Conservation (phyloP, 441 rosid species). For the Eutrema salsugineum region DNA sequence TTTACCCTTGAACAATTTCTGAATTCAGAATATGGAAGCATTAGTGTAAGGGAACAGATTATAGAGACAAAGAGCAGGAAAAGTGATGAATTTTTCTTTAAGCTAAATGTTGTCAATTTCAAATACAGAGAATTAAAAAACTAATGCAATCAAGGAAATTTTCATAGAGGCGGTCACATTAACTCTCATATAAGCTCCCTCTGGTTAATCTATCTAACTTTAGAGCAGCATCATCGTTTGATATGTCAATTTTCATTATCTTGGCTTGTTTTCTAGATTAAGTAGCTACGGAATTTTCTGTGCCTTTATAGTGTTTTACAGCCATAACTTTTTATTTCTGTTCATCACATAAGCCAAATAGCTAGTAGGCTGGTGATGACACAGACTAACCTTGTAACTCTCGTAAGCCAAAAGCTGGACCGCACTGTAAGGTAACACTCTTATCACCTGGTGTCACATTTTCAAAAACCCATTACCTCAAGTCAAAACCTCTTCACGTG, state of each 20-base stretch:
- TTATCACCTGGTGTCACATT: constrained; percentile 58
- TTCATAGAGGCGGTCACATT: not conserved
- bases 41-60: constrained; percentile 9
- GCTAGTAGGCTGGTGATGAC: not conserved
- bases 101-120: not conserved
- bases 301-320: not conserved
- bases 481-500: not conserved
- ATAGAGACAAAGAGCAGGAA: not conserved
- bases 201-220: not conserved
- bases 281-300: not conserved
- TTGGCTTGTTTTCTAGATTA: not conserved
- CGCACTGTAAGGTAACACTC: constrained; percentile 88
- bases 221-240: not conserved
- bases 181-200: not conserved
- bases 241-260: not conserved
- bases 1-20: constrained; percentile 79
- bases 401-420: constrained; percentile 96
- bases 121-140: not conserved
- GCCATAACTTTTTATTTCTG: not conserved
- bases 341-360: not conserved
- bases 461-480: constrained; percentile 1
- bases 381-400: constrained; percentile 66
- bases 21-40: constrained; percentile 21
- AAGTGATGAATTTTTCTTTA: not conserved
- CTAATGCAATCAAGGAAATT: not conserved